phyloP scores from a whole-genome alignment of 1,139 yeast species.

The Geotrichum europaeum region DNA sequence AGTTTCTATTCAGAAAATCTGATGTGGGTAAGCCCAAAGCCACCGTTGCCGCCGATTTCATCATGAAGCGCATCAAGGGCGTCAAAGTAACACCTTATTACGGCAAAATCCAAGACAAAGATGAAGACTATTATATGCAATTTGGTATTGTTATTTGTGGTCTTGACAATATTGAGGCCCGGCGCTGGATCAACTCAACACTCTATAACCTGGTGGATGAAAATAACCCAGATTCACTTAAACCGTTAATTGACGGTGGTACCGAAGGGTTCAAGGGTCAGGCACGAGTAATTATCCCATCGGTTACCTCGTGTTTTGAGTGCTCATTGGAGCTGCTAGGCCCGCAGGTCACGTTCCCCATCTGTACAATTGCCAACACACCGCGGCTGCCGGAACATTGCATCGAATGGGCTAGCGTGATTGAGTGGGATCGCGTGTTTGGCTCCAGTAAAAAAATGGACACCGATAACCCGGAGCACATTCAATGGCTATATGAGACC shows the following conservation, averaged over 20 bases:
- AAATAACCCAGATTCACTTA: slow-evolving; percentile 46
- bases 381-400: slow-evolving; percentile 94
- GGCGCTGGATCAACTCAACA: slow-evolving; percentile 85
- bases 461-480: slow-evolving; percentile 63
- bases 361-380: slow-evolving; percentile 91
- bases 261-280: slow-evolving; percentile 95
- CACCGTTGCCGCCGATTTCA: slow-evolving; percentile 62
- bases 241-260: slow-evolving; percentile 92
- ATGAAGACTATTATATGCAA: slow-evolving; percentile 55
- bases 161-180: slow-evolving; percentile 80
- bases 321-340: slow-evolving; percentile 78
- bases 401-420: slow-evolving; percentile 80
- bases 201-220: slow-evolving; percentile 56
- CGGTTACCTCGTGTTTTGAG: slow-evolving; percentile 84
- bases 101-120: slow-evolving; percentile 68
- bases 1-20: slow-evolving; percentile 64
- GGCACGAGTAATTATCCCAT: slow-evolving; percentile 79
- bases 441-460: slow-evolving; percentile 48
- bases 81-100: slow-evolving; percentile 53
- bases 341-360: slow-evolving; percentile 69
- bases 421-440: slow-evolving; percentile 62
- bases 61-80: slow-evolving; percentile 44
- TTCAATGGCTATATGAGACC: slow-evolving; percentile 55
- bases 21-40: slow-evolving; percentile 86
- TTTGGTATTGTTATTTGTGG: slow-evolving; percentile 82